phyloP scores from a whole-genome alignment of 2,329 filamentous ascomycete species.

The Fusarium coffeatum region DNA sequence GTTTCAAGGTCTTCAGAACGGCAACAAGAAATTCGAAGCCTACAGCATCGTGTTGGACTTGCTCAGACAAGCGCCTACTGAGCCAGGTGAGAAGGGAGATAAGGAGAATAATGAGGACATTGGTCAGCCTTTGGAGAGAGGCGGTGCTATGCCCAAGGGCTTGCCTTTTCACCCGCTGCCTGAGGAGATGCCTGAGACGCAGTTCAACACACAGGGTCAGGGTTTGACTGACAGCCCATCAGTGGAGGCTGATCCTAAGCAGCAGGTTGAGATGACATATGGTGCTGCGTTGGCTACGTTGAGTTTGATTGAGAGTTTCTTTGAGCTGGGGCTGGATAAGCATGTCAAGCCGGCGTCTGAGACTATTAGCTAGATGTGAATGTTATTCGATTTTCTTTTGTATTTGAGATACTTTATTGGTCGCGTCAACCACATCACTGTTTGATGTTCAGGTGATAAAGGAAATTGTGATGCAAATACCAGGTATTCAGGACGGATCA shows the following conservation, averaged over 20 bases:
- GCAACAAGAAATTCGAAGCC: neutral
- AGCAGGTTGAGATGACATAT: neutral
- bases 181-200: neutral
- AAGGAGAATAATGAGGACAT: neutral
- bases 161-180: neutral
- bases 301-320: constrained; percentile 5
- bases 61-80: neutral
- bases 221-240: neutral
- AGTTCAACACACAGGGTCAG: neutral
- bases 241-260: neutral
- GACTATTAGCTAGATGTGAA: no score
- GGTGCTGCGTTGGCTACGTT: neutral
- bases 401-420: no score
- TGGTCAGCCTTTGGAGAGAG: neutral
- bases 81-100: neutral
- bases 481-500: no score
- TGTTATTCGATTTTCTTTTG: no score
- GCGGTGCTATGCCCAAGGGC: neutral
- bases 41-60: neutral
- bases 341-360: neutral
- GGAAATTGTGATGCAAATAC: no score
- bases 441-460: no score
- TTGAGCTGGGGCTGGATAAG: neutral
- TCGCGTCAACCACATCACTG: no score
- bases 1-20: constrained; percentile 18